Conservation (phyloP, 2,329 filamentous ascomycete genomes). For the Ampelomyces quisqualis region DNA sequence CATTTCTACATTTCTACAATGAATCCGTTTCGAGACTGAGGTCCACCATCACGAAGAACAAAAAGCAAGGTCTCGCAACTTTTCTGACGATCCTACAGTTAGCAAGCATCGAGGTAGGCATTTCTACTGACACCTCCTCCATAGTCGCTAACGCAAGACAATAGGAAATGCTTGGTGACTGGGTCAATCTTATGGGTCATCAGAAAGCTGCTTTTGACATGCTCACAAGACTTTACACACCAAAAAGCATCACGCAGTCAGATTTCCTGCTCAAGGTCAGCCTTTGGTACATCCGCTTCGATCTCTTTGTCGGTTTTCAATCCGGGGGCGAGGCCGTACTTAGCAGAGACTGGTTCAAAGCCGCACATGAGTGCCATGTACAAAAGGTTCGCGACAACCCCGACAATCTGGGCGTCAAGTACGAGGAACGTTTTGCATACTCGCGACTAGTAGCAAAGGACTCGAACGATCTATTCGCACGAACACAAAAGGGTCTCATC, state of each 20-base stretch:
- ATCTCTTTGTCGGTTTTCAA: constrained; percentile 80
- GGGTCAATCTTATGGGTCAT: constrained; percentile 89
- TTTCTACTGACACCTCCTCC: background rate
- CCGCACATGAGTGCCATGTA: constrained; percentile 63
- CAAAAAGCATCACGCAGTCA: constrained; percentile 70
- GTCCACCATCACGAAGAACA: constrained; percentile 66
- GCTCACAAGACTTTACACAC: constrained; percentile 73
- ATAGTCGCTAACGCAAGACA: constrained; percentile 11
- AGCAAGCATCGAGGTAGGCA: constrained; percentile 84
- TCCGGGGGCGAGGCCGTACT: constrained; percentile 74
- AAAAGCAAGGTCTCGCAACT: constrained; percentile 70
- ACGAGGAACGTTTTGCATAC: constrained; percentile 66
- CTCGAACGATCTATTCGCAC: constrained; percentile 74
- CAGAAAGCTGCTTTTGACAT: constrained; percentile 86
- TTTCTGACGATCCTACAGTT: constrained; percentile 87
- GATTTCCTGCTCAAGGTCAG: constrained; percentile 71
- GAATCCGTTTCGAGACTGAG: constrained; percentile 78
- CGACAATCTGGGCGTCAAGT: constrained; percentile 62
- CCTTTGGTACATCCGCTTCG: constrained; percentile 88
- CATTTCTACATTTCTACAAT: constrained; percentile 89
- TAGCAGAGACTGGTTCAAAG: constrained; percentile 74
- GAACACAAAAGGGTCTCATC: constrained; percentile 64
- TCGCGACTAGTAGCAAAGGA: constrained; percentile 76
- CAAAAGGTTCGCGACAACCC: constrained; percentile 62
- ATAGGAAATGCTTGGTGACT: constrained; percentile 92